These are phyloP conservation scores for Coemansia sp. DNA, from an alignment of 192 early-diverging fungal species.

Conservation along the genomic window DNA sequence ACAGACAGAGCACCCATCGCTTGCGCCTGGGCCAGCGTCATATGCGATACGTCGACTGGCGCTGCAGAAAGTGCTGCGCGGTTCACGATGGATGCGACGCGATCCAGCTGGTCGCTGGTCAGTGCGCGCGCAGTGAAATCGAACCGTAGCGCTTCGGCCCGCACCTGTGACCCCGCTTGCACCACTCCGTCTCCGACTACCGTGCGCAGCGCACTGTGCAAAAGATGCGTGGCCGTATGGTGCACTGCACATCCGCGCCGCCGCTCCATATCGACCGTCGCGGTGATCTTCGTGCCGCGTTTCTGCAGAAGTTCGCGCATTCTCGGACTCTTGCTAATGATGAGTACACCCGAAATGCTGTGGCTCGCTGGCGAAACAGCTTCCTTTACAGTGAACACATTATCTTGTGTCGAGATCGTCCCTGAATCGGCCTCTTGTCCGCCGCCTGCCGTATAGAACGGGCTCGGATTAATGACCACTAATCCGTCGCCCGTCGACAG, in stretches of 20 bases:
- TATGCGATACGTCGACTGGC: conserved; percentile 75
- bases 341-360: conserved; percentile 68
- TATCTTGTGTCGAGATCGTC: conserved; percentile 67
- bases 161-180: conserved; percentile 94
- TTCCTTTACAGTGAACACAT: conserved; percentile 71
- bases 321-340: conserved; percentile 83
- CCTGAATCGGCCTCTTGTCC: conserved; percentile 94
- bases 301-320: conserved; percentile 23
- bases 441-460: conserved; percentile 94
- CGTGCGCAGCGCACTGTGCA: conserved; percentile 89
- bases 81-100: conserved; percentile 76
- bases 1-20: conserved; percentile 85
- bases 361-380: conserved; percentile 26
- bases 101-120: conserved; percentile 60
- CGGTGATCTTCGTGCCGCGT: conserved; percentile 62
- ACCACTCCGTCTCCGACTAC: conserved; percentile 70
- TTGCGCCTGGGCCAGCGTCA: conserved; percentile 77
- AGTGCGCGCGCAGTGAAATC: conserved; percentile 82
- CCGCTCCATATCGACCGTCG: conserved; percentile 82
- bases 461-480: conserved; percentile 87
- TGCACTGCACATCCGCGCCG: conserved; percentile 87
- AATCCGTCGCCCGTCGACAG: conserved; percentile 53
- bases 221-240: conserved; percentile 94
- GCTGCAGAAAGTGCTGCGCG: conserved; percentile 71
- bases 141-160: conserved; percentile 88